A percentile compares a stretch with the other conserved stretches of the same genome.
phyloP scores from a whole-genome alignment of 2,329 filamentous ascomycete species.

The Venturia carpophila region DNA sequence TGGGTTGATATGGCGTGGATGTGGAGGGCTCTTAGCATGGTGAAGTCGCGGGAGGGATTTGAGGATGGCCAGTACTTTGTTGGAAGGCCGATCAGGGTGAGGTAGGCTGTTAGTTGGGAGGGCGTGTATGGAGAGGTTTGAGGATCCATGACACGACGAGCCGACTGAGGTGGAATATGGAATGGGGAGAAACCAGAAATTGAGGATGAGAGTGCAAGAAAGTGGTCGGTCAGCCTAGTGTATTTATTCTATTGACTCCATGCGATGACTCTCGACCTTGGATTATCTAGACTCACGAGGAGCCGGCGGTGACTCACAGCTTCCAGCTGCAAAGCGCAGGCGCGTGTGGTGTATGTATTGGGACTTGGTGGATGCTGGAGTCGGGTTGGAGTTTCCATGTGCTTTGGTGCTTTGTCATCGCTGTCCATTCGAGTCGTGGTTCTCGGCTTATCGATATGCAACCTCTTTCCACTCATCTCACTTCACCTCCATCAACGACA shows the following conservation, averaged over 20 bases:
- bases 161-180: too few relatives aligned
- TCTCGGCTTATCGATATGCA: not conserved
- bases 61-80: slow-evolving; percentile 21
- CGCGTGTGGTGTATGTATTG: not conserved
- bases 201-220: not conserved
- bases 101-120: slow-evolving; percentile 22
- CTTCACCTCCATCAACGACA: not conserved
- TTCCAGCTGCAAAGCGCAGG: not conserved
- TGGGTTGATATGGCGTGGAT: too few relatives aligned
- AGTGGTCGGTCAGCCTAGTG: not conserved
- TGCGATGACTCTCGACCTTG: too few relatives aligned
- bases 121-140: too few relatives aligned
- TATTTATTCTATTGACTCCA: not conserved
- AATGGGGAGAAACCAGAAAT: too few relatives aligned
- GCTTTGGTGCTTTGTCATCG: not conserved
- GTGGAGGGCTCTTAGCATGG: slow-evolving; percentile 21
- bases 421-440: not conserved
- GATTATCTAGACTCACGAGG: too few relatives aligned
- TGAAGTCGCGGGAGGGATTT: slow-evolving; percentile 51
- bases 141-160: too few relatives aligned
- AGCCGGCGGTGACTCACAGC: not conserved
- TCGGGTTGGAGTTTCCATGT: too few relatives aligned
- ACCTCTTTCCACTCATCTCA: not conserved
- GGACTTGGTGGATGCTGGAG: not conserved
- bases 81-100: slow-evolving; percentile 29